Evolutionary conservation across 1,139 yeast genomes (phyloP), one percentile per base, ranked within the genome.

Genomic region (Geotrichum citri-aurantii): DNA sequence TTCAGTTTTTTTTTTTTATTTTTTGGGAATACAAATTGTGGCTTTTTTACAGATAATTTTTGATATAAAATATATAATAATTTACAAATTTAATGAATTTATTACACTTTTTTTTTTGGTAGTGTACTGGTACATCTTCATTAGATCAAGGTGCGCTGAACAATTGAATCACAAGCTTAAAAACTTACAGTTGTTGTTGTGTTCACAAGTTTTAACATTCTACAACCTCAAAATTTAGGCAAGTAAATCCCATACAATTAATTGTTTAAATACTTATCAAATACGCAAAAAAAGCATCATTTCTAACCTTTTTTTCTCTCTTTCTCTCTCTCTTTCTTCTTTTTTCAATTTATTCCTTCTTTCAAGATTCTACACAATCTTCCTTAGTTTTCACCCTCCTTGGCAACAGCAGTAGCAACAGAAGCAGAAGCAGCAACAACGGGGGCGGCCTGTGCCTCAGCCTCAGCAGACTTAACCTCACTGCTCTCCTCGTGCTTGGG

Each of bases 391-490:
- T 37, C 44, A 37, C 21, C 44, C 21, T 37, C 51, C 33, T 46
- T 48, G 21, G 46, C 31, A 31, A 12, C 44, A 31, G 29, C 27
- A 50, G 52, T 6, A 19, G 52, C 44, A 14, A 14, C 52, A 19
- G 52, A 27, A 29, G 54, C 50, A 26, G 57, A 12, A 27, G 50
- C 49, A 19, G 27, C 49, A 6, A 44, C 26, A 26, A 29, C 23
- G 19, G 40, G 14, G 7, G 19, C 21, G 46, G 33, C 52, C 17
- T 17, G 17, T 14, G 44, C 46, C 17, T 23, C 49, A 46, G 57
- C 48, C 53, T 50, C 60, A 48, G 52, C 51, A 54, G 60, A 31
- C 37, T 52, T 48, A 19, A 49, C 52, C n/a, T 46, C 49, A 23
- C 29, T 46, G 27, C 29, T 46, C 27, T 46, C 29, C 29, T 21